Evolutionary conservation across 2,329 filamentous ascomycete species (phyloP).

Genomic region (Colletotrichum sp.): DNA sequence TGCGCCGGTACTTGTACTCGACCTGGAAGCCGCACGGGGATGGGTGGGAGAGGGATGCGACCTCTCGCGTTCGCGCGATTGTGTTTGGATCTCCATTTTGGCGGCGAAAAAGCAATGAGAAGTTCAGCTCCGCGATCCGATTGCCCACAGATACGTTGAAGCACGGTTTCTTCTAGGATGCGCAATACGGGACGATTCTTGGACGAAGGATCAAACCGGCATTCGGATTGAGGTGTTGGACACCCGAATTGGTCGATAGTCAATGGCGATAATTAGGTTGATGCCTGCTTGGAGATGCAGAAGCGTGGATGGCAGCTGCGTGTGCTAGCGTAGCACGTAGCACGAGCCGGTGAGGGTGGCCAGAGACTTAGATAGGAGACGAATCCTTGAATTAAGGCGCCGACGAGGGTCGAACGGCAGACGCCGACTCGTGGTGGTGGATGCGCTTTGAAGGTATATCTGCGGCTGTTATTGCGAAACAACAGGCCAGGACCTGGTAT

Average conservation of each 20-base stretch:
- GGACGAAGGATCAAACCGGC: neutral
- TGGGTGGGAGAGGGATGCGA: conserved; percentile 24
- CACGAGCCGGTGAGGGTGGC: neutral
- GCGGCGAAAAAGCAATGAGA: neutral
- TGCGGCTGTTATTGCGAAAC: neutral
- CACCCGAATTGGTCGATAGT: neutral
- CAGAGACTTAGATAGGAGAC: neutral
- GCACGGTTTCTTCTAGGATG: neutral
- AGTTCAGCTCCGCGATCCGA: neutral
- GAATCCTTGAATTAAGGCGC: neutral
- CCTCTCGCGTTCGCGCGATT: conserved; percentile 16
- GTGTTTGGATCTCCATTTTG: conserved; percentile 11
- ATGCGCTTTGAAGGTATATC: conserved; percentile 18
- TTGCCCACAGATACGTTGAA: neutral
- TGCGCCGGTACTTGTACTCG: conserved; percentile 36
- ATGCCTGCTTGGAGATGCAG: conserved; percentile 8
- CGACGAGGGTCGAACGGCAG: neutral
- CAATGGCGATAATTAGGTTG: neutral
- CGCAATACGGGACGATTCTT: neutral
- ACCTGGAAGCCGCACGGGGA: conserved; percentile 50
- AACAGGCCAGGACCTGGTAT: conserved; percentile 10
- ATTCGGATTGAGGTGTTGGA: neutral
- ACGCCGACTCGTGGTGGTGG: neutral
- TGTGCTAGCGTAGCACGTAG: neutral
- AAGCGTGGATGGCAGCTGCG: neutral